These are phyloP conservation scores for Microcyclospora pomicola DNA, from an alignment of 2,329 filamentous ascomycete species.

Conservation along the genomic window DNA sequence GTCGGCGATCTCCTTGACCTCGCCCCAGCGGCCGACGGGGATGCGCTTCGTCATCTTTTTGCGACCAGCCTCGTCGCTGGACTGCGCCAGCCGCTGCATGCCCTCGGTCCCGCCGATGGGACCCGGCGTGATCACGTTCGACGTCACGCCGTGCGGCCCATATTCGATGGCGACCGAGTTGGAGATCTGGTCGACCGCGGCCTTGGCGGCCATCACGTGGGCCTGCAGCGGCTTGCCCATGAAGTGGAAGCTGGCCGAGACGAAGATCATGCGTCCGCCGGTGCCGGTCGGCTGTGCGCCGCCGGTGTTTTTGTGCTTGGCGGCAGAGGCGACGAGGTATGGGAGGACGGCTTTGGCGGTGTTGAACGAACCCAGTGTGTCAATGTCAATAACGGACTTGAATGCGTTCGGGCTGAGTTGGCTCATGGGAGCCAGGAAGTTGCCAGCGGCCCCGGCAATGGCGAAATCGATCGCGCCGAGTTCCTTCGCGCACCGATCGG, in stretches of 20 bases:
- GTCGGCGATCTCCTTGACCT: conserved; percentile 78
- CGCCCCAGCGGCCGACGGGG: conserved; percentile 64
- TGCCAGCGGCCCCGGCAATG: conserved; percentile 89
- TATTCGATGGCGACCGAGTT: conserved; percentile 74
- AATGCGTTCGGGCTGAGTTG: conserved; percentile 79
- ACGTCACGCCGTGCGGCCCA: conserved; percentile 71
- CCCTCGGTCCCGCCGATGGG: conserved; percentile 71
- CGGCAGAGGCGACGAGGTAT: conserved; percentile 62
- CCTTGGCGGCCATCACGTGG: conserved; percentile 85
- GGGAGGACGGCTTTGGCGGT: conserved; percentile 85
- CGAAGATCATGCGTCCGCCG: conserved; percentile 74
- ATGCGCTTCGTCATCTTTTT: conserved; percentile 31
- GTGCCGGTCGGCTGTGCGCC: conserved; percentile 37
- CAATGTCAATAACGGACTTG: conserved; percentile 92
- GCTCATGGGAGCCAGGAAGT: conserved; percentile 78
- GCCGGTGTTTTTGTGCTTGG: conserved; percentile 46
- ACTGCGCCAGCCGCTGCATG: conserved; percentile 30
- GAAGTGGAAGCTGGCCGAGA: conserved; percentile 87
- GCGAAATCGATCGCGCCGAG: conserved; percentile 83
- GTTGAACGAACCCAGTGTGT: conserved; percentile 86
- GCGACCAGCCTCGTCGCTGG: conserved; percentile 18
- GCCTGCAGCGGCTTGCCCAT: conserved; percentile 72
- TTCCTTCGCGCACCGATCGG: conserved; percentile 65
- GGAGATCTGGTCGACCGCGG: conserved; percentile 74
- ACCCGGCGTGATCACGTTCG: conserved; percentile 80